Percentiles rank a stretch among this genome's conserved stretches.
Conservation (phyloP, 768 basidiomycete species). For the Suillus discolor region DNA sequence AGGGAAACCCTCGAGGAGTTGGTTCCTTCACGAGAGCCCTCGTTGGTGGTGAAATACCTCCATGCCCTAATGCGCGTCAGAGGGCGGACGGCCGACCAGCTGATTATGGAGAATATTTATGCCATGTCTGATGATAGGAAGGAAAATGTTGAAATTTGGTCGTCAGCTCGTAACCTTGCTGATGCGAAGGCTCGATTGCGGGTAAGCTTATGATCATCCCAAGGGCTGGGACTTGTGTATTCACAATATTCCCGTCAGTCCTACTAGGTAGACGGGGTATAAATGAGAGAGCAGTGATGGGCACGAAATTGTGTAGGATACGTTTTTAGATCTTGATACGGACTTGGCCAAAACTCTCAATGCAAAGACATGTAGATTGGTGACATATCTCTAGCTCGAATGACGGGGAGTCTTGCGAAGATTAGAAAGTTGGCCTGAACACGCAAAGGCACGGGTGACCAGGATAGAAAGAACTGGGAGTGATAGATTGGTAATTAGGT, state of each 20-base stretch:
- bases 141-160: constrained; percentile 8
- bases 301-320: neutral
- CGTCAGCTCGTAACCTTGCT: constrained; percentile 2
- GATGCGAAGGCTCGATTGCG: constrained; percentile 7
- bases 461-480: neutral
- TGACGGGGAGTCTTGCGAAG: neutral
- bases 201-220: neutral
- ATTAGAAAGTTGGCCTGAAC: neutral
- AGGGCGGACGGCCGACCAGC: constrained; percentile 1
- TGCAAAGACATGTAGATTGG: neutral
- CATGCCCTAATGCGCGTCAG: constrained; percentile 1
- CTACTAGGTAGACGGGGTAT: neutral
- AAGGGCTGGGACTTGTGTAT: neutral
- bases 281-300: neutral
- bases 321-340: neutral
- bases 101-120: constrained; percentile 9
- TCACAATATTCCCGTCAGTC: neutral
- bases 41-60: constrained; percentile 3
- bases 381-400: neutral
- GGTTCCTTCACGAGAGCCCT: neutral
- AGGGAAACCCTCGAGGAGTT: neutral
- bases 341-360: neutral
- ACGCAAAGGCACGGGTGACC: neutral
- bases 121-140: neutral
- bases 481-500: neutral